Base-by-base conservation (phyloP, 768 basidiomycete genomes). In the Termitomyces sp. region DNA sequence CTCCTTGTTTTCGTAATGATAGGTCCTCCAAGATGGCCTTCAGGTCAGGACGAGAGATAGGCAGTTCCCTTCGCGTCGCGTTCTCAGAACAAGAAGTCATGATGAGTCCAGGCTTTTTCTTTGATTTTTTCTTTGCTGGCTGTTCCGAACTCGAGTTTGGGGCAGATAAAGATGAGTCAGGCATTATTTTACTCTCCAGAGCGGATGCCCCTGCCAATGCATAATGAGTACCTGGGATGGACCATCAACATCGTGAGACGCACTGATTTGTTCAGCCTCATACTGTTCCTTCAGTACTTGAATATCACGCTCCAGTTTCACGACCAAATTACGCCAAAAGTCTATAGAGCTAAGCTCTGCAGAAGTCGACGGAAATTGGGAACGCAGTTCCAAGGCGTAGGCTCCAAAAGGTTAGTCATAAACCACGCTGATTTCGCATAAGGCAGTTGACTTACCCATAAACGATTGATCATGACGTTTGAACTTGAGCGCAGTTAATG, bases 231-330 rank as follows among this genome's bases (percentile, higher is more conserved):
- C 4, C 63, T 21, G 23, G 19, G 28, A 54, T 8, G 60, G 65
- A 30, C 65, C 62, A 11, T 66, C 7, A 46, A 21, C 0, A 2
- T 11, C 11, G 0, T 41, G 43, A 31, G 19, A 63, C 73, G 35
- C 60, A 80, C 79, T 73, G 40, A 75, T 71, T 61, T 70, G 73
- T 59, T 77, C 74, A 1, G 65, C 63, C 9, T 79, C 78, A 44
- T 75, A 73, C 57, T 73, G 69, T 53, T 65, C 67, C 57, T 74
- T 70, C 50, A 84, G 65, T 7, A 60, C 63, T 9, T 65, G 64
- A 37, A 73, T 60, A 31, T 78, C 69, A 49, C 61, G 68, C 56
- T 82, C 80, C 23, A 82, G 63, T 23, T 66, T 62, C n/a, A 77
- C 64, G 1, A 73, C 79, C 53, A 71, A 72, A 5, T 62, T 68